A percentile compares a stretch with the other conserved stretches of the same genome.
Conservation (phyloP, 371 early-diverging fungal species). For the Syncephalastrum monosporum region DNA sequence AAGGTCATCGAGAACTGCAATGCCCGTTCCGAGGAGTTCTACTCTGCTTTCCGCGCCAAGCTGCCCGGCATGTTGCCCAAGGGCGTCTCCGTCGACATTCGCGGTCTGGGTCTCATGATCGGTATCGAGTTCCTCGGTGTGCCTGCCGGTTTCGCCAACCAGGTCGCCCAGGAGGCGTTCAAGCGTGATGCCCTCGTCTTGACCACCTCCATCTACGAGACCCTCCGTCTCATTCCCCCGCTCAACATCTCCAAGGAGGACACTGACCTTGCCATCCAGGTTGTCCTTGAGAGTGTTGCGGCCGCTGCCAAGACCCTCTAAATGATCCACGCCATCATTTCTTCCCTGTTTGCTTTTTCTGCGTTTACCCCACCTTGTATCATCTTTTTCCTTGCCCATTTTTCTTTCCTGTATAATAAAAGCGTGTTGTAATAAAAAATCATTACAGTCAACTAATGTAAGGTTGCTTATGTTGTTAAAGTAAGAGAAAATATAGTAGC, state of each 20-base stretch:
- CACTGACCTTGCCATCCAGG: slow-evolving; percentile 42
- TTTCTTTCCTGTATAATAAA: no score
- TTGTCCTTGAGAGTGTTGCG: slow-evolving; percentile 35
- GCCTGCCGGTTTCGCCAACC: slow-evolving; percentile 38
- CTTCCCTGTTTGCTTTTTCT: background rate
- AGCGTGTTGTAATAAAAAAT: no score
- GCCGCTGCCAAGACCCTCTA: slow-evolving; percentile 29
- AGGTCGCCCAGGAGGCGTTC: slow-evolving; percentile 38
- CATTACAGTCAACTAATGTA: no score
- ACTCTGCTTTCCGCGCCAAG: slow-evolving; percentile 35
- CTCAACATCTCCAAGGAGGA: slow-evolving; percentile 56
- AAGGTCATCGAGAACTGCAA: slow-evolving; percentile 40
- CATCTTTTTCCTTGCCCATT: no score
- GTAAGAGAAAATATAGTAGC: no score
- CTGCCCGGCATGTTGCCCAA: slow-evolving; percentile 39
- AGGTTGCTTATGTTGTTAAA: no score
- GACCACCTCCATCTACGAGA: slow-evolving; percentile 58
- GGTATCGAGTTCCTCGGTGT: slow-evolving; percentile 55
- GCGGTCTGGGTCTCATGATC: slow-evolving; percentile 63
- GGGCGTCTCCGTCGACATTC: slow-evolving; percentile 46
- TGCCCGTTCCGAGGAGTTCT: slow-evolving; percentile 49
- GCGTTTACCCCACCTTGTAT: no score
- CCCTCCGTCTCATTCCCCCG: slow-evolving; percentile 58
- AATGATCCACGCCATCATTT: slow-evolving; percentile 3
- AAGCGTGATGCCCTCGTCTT: slow-evolving; percentile 50